Evolutionary conservation across 176 grass and related monocot species (phyloP).

Genomic region (Elymus sibiricus): DNA sequence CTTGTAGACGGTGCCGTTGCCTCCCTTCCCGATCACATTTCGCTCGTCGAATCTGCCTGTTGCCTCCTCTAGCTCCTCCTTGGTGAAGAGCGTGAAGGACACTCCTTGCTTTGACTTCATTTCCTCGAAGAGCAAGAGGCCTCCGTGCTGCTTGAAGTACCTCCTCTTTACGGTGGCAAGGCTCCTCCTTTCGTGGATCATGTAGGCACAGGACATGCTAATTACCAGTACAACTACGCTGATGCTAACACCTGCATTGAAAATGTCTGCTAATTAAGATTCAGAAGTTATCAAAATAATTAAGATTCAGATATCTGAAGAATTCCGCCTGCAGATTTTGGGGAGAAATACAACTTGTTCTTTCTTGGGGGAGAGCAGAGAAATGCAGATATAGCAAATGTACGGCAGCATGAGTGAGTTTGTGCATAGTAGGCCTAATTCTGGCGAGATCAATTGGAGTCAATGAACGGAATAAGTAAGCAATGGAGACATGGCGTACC

Average conservation of each 20-base stretch:
- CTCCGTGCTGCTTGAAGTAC: slow-evolving; percentile 13
- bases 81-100: not conserved
- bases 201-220: not conserved
- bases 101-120: not conserved
- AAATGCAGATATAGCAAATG: not conserved
- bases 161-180: not conserved
- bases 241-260: not conserved
- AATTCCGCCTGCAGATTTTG: not conserved
- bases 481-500: not conserved
- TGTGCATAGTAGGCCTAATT: too few relatives aligned
- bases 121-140: slow-evolving; percentile 8
- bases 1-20: not conserved
- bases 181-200: slow-evolving; percentile 13
- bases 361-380: not conserved
- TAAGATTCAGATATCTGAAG: not conserved
- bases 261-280: not conserved
- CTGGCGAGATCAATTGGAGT: too few relatives aligned
- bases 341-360: not conserved
- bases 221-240: not conserved
- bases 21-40: not conserved
- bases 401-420: too few relatives aligned
- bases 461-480: too few relatives aligned
- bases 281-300: not conserved
- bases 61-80: not conserved
- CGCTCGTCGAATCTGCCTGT: not conserved